Base-by-base conservation (phyloP, 176 grass and related monocot genomes). In the Pontederia paniculata region DNA sequence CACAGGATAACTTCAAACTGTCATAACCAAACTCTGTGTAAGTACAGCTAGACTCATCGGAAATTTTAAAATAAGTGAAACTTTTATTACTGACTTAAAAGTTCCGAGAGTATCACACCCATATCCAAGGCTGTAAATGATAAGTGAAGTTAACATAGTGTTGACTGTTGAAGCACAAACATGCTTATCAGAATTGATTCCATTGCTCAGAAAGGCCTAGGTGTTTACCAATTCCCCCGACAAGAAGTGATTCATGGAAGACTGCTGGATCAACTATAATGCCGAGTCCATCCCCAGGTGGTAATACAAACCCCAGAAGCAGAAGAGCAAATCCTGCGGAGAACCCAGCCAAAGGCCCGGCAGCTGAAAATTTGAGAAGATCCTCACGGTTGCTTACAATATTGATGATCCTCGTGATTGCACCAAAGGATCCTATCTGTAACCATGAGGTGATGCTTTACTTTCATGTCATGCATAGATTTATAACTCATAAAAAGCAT, bases 371-470 rank as follows among this genome's bases (percentile, higher is more conserved):
- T 77, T 88, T 83, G 21, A 88, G 60, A 55, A 98, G 75, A 69
- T 91, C 93, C 77, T 81, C 79, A 22, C 93, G 77, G 43, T 82
- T 98, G 72, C 67, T 70, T 31, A 98, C 77, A 67, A 91, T 98
- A 73, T 74, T 91, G 71, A 88, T 54, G 59, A 91, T 91, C 65
- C 86, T 85, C 53, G 93, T 98, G 70, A 98, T 91, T 52, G 80
- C 75, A 74, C 93, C 93, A 72, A 91, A 98, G 53, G 93, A 98
- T 76, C 93, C 93, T 74, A 91, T 88, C 93, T 98, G 84, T 74
- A 76, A 68, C 47, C 60, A 63, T 14, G 11, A 17, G 31, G 50
- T 55, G 28, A 48, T 50, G 23, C n/a, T 19, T 48, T 48, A 45
- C 21, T 37, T 48, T 45, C 48, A 50, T 50, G 48, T 50, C 44